phyloP scores from a whole-genome alignment of 768 basidiomycete species.

The Boletellus emodensis region DNA sequence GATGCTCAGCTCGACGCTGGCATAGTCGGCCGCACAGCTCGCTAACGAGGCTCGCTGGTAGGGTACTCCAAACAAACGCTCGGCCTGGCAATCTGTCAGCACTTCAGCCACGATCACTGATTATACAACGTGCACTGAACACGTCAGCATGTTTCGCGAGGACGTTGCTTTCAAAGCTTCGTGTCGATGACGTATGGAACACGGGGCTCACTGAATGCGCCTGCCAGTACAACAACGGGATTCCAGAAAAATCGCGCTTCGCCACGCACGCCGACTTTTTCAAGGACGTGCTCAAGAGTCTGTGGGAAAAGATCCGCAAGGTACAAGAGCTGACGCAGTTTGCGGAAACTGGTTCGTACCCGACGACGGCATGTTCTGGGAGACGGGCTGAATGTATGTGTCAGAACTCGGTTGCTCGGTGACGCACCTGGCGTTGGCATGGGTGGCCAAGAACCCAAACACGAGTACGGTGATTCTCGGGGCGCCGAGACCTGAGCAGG shows the following conservation, averaged over 20 bases:
- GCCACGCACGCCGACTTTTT: conserved; percentile 46
- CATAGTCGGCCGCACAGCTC: too few species aligned
- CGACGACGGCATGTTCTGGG: not conserved
- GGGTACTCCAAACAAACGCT: too few species aligned
- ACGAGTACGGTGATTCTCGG: conserved; percentile 47
- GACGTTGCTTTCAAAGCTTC: too few species aligned
- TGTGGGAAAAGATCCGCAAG: conserved; percentile 44
- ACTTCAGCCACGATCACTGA: too few species aligned
- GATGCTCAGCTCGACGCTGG: too few species aligned
- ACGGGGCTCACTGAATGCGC: too few species aligned
- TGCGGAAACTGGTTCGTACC: conserved; percentile 34
- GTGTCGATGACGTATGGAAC: too few species aligned
- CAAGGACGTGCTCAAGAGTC: conserved; percentile 40
- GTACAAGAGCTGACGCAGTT: conserved; percentile 44
- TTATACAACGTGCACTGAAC: too few species aligned
- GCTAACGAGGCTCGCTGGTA: too few species aligned
- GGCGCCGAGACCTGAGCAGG: conserved; percentile 45
- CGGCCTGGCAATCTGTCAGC: too few species aligned
- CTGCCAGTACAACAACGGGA: conserved; percentile 43
- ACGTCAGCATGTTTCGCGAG: too few species aligned
- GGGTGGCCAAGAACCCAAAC: conserved; percentile 49
- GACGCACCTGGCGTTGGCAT: conserved; percentile 54
- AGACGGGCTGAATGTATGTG: conserved; percentile 2
- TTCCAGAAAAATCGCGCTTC: conserved; percentile 51
- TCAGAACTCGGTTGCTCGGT: conserved; percentile 43